These are phyloP conservation scores for Knoxia roxburghii DNA, from an alignment of 257 asterid genomes.

Conservation along the genomic window DNA sequence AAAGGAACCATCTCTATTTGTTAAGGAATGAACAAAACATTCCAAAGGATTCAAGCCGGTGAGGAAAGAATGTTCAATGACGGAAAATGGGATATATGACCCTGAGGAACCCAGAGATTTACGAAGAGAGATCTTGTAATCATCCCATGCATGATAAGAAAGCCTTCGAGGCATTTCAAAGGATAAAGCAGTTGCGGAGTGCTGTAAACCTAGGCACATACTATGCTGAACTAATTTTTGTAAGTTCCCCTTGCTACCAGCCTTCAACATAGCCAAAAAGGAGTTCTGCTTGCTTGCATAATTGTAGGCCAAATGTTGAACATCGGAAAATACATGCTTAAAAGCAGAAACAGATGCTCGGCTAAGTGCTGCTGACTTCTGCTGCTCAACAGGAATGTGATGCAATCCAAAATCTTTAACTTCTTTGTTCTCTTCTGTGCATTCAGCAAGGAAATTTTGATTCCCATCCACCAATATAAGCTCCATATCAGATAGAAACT, in stretches of 20 bases:
- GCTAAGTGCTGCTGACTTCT: slow-evolving; percentile 50
- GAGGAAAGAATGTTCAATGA: slow-evolving; percentile 59
- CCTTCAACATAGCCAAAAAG: slow-evolving; percentile 69
- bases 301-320: slow-evolving; percentile 65
- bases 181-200: slow-evolving; percentile 62
- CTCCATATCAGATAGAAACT: slow-evolving; percentile 44
- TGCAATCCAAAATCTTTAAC: slow-evolving; percentile 31
- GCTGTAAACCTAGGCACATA: slow-evolving; percentile 91
- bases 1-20: slow-evolving; percentile 84
- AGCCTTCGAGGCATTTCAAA: slow-evolving; percentile 60
- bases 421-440: slow-evolving; percentile 37
- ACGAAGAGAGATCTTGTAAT: slow-evolving; percentile 35
- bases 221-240: slow-evolving; percentile 84
- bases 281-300: slow-evolving; percentile 54
- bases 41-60: slow-evolving; percentile 83
- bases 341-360: slow-evolving; percentile 70
- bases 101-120: slow-evolving; percentile 23
- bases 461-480: slow-evolving; percentile 49
- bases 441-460: slow-evolving; percentile 46
- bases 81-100: slow-evolving; percentile 59
- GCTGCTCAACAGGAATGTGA: slow-evolving; percentile 36
- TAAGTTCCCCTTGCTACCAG: slow-evolving; percentile 95
- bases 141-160: slow-evolving; percentile 79
- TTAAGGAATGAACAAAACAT: slow-evolving; percentile 66
- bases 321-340: slow-evolving; percentile 53